These are phyloP conservation scores for Apiospora saccharicola DNA, from an alignment of 2,329 filamentous ascomycete species.

Conservation along the genomic window DNA sequence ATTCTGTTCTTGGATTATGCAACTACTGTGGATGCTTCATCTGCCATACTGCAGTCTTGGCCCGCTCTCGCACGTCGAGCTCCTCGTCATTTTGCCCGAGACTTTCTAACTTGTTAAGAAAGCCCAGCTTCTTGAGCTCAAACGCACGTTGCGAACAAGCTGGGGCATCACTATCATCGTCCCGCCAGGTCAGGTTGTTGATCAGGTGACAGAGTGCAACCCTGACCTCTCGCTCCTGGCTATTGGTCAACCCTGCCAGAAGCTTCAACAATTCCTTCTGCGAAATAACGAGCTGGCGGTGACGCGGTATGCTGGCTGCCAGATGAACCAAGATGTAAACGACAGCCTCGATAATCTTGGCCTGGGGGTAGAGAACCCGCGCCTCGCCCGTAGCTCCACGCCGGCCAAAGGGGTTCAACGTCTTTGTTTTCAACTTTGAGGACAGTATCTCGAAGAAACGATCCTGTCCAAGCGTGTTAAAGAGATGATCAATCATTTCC, in stretches of 20 bases:
- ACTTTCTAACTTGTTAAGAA: conserved; percentile 69
- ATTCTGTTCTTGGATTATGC: neutral
- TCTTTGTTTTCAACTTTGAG: conserved; percentile 74
- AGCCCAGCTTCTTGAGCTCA: conserved; percentile 76
- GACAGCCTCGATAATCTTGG: conserved; percentile 78
- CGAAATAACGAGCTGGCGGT: conserved; percentile 78
- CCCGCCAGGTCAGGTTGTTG: conserved; percentile 84
- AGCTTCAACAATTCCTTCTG: conserved; percentile 79
- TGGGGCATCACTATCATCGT: conserved; percentile 72
- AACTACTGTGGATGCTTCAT: conserved; percentile 57
- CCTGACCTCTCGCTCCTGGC: conserved; percentile 77
- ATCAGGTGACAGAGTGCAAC: conserved; percentile 83
- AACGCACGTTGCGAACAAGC: conserved; percentile 71
- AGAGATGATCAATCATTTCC: conserved; percentile 85
- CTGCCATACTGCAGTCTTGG: conserved; percentile 80
- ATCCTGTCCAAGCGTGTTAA: conserved; percentile 77
- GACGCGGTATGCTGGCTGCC: conserved; percentile 79
- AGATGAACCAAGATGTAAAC: conserved; percentile 88
- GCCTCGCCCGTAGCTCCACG: conserved; percentile 45
- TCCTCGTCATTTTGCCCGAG: conserved; percentile 73
- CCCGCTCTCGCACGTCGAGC: conserved; percentile 83
- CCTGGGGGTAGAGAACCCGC: conserved; percentile 62
- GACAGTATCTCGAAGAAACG: conserved; percentile 82
- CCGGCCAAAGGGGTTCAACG: conserved; percentile 61
- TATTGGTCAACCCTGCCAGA: conserved; percentile 76